Evolutionary conservation across 2,329 filamentous ascomycete species (phyloP).

Genomic region (Alternaria sp.): DNA sequence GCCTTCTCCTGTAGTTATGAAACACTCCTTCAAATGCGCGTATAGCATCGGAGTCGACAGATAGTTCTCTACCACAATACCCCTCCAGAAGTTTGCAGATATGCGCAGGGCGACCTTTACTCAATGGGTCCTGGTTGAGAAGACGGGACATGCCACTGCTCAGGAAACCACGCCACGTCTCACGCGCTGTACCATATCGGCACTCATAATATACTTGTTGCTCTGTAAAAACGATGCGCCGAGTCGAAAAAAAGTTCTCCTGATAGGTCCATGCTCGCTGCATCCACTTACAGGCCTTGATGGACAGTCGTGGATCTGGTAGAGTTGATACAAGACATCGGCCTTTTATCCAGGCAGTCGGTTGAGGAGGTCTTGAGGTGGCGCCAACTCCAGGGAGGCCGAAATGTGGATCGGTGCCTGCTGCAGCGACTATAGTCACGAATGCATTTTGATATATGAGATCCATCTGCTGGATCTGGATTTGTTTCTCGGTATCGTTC

Average conservation of each 20-base stretch:
- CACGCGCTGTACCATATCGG: too few relatives aligned
- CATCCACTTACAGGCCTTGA: background rate
- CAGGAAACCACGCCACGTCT: too few relatives aligned
- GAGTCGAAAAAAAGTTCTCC: background rate
- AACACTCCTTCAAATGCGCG: background rate
- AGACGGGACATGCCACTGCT: too few relatives aligned
- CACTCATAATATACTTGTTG: background rate
- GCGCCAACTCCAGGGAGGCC: background rate
- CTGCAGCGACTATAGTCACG: background rate
- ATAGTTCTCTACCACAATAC: background rate
- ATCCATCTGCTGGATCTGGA: background rate
- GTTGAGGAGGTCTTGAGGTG: background rate
- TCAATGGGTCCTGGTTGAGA: too few relatives aligned
- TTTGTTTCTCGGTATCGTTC: rapidly evolving
- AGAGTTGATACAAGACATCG: background rate
- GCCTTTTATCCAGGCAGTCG: background rate
- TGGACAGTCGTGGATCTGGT: background rate
- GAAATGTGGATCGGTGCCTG: background rate
- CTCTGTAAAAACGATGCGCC: background rate
- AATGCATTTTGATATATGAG: background rate
- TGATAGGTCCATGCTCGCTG: background rate
- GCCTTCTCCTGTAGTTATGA: rapidly evolving
- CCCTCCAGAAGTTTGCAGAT: too few relatives aligned
- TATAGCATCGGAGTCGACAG: background rate
- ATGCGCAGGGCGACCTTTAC: too few relatives aligned